Percentiles rank a stretch among this genome's conserved stretches.
These are phyloP conservation scores for Catharanthus roseus DNA, from an alignment of 257 asterid species.

Conservation along the genomic window DNA sequence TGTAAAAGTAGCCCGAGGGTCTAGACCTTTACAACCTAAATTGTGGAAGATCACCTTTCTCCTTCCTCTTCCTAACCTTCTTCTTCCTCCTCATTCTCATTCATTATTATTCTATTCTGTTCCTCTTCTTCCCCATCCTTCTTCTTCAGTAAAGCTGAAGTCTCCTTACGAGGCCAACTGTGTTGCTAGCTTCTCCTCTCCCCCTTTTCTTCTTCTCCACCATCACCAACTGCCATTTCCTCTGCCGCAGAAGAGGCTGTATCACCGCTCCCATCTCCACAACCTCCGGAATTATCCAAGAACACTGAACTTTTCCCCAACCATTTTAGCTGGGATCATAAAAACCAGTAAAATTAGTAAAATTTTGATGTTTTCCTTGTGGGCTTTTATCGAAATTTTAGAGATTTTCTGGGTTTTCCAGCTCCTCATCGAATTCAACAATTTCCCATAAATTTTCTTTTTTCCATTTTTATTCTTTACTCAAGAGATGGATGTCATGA, in stretches of 20 bases:
- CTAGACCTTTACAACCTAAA: no score
- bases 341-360: constrained; percentile 1
- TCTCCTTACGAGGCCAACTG: constrained; percentile 84
- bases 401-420: background rate
- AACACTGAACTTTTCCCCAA: constrained; percentile 27
- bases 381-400: constrained; percentile 4
- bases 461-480: background rate
- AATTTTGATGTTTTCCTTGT: background rate
- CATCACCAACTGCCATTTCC: constrained; percentile 31
- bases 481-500: constrained; percentile 5
- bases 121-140: no score
- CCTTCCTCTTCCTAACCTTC: no score
- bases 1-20: no score
- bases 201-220: constrained; percentile 23
- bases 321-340: background rate
- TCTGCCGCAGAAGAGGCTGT: constrained; percentile 25
- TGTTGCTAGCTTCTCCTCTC: constrained; percentile 26
- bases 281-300: constrained; percentile 32
- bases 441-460: background rate
- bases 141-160: constrained; percentile 66
- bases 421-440: background rate
- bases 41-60: no score
- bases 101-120: no score
- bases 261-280: constrained; percentile 26
- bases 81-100: no score